Evolutionary conservation across 2,329 filamentous ascomycete genomes (phyloP).

Genomic region (Aureobasidium pullulans): DNA sequence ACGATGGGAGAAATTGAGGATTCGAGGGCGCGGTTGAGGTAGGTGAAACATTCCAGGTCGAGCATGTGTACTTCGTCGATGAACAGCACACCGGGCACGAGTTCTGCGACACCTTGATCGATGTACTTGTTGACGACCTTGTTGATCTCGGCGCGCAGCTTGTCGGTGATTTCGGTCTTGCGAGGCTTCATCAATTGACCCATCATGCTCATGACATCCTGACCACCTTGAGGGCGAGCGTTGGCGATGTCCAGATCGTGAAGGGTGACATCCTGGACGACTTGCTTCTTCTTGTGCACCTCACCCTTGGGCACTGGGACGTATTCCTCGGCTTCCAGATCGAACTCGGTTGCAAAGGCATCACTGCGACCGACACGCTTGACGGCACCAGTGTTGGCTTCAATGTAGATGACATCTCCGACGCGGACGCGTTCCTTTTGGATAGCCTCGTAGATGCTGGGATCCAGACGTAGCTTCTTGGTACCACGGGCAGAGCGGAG

Average conservation of each 20-base stretch:
- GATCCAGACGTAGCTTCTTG: slow-evolving; percentile 94
- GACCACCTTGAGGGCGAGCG: slow-evolving; percentile 86
- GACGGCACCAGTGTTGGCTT: slow-evolving; percentile 96
- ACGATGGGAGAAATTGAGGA: slow-evolving; percentile 92
- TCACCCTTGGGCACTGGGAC: slow-evolving; percentile 98
- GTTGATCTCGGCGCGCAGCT: slow-evolving; percentile 92
- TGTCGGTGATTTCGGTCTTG: slow-evolving; percentile 99
- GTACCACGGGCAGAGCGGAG: slow-evolving; percentile 93
- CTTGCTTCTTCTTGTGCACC: slow-evolving; percentile 99
- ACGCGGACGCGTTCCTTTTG: slow-evolving; percentile 96
- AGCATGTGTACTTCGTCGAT: slow-evolving; percentile 99
- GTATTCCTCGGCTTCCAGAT: slow-evolving; percentile 97
- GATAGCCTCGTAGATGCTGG: slow-evolving; percentile 98
- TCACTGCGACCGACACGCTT: slow-evolving; percentile 95
- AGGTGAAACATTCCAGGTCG: slow-evolving; percentile 98
- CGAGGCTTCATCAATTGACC: slow-evolving; percentile 99
- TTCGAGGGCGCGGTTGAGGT: slow-evolving; percentile 96
- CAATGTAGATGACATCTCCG: slow-evolving; percentile 97
- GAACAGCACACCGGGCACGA: slow-evolving; percentile 96
- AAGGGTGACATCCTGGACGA: slow-evolving; percentile 95
- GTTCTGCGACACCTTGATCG: slow-evolving; percentile 92
- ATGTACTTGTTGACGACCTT: slow-evolving; percentile 99
- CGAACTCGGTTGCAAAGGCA: slow-evolving; percentile 96
- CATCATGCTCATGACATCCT: slow-evolving; percentile 99
- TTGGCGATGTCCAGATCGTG: slow-evolving; percentile 97